phyloP scores from a whole-genome alignment of 1,284 basidiomycete species.

The Ceratobasidium sp. region DNA sequence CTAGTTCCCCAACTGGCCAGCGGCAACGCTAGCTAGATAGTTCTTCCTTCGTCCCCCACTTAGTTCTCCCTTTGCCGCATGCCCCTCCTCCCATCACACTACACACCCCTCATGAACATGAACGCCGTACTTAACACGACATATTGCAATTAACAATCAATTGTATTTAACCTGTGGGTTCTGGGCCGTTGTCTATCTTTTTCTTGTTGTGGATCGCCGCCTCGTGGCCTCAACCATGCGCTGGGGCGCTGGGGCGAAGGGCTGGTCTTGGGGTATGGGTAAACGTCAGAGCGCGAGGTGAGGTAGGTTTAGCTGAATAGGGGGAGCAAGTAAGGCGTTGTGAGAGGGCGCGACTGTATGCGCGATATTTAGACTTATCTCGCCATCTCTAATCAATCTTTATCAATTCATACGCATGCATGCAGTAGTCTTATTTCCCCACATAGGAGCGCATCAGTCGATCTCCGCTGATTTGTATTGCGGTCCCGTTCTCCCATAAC shows the following conservation, averaged over 20 bases:
- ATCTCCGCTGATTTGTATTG: too few species aligned
- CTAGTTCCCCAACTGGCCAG: too few species aligned
- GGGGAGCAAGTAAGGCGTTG: background rate
- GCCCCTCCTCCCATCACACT: conserved; percentile 57
- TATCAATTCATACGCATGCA: too few species aligned
- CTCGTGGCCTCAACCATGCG: conserved; percentile 2
- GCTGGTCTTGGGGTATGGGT: background rate
- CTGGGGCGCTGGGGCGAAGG: conserved; percentile 17
- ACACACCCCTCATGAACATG: conserved; percentile 70
- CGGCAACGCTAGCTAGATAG: conserved; percentile 4
- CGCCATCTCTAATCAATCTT: too few species aligned
- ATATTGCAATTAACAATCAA: conserved; percentile 18
- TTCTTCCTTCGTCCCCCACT: conserved; percentile 1
- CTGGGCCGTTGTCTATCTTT: background rate
- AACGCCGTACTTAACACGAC: conserved; percentile 51
- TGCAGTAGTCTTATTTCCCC: too few species aligned
- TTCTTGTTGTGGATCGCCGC: conserved; percentile 1
- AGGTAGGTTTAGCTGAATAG: background rate
- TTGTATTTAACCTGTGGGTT: conserved; percentile 30
- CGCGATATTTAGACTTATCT: background rate
- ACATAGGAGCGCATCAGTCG: too few species aligned
- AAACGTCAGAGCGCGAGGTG: conserved; percentile 4
- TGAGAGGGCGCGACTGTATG: conserved; percentile 13
- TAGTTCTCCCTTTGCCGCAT: background rate
- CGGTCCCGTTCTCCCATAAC: too few species aligned